phyloP scores from a whole-genome alignment of 2,329 filamentous ascomycete genomes.

The Leptosphaerulina australis region DNA sequence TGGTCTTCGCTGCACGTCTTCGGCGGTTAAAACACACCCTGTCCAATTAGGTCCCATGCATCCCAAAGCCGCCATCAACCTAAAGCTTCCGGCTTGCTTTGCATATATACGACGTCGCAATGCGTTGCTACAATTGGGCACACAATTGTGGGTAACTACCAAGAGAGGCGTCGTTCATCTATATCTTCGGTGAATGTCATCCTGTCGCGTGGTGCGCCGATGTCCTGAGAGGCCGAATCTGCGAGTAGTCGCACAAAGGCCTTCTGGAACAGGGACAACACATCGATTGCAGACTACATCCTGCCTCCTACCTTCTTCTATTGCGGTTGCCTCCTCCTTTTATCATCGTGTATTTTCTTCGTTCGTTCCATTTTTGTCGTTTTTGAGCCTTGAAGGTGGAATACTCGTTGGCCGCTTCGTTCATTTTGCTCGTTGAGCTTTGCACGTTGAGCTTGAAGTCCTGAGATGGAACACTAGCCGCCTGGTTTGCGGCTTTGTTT shows the following conservation, averaged over 20 bases:
- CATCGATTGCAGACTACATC: conserved; percentile 12
- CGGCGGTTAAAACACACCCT: conserved; percentile 31
- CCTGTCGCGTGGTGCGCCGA: conserved; percentile 31
- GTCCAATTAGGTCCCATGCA: conserved; percentile 23
- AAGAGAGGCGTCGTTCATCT: conserved; percentile 24
- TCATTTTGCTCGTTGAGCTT: conserved; percentile 19
- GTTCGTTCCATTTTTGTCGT: conserved; percentile 17
- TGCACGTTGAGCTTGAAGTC: background rate
- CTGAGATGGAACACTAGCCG: conserved; percentile 35
- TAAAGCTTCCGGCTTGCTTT: conserved; percentile 23
- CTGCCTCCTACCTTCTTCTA: conserved; percentile 6
- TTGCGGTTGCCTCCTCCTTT: conserved; percentile 7
- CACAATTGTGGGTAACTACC: conserved; percentile 9
- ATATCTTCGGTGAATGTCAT: conserved; percentile 27
- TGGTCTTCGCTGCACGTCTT: conserved; percentile 27
- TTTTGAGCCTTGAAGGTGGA: background rate
- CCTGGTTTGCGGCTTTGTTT: conserved; percentile 34
- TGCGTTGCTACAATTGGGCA: conserved; percentile 29
- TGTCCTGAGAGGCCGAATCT: conserved; percentile 1
- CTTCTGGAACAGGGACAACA: conserved; percentile 18
- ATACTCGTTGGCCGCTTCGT: conserved; percentile 8
- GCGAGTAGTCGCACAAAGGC: conserved; percentile 10
- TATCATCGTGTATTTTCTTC: conserved; percentile 9
- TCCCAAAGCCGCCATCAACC: conserved; percentile 7
- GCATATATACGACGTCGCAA: conserved; percentile 27